Evolutionary conservation across 306 rosid genomes (phyloP), one percentile per base, ranked within the genome.

Genomic region (Vicia villosa): DNA sequence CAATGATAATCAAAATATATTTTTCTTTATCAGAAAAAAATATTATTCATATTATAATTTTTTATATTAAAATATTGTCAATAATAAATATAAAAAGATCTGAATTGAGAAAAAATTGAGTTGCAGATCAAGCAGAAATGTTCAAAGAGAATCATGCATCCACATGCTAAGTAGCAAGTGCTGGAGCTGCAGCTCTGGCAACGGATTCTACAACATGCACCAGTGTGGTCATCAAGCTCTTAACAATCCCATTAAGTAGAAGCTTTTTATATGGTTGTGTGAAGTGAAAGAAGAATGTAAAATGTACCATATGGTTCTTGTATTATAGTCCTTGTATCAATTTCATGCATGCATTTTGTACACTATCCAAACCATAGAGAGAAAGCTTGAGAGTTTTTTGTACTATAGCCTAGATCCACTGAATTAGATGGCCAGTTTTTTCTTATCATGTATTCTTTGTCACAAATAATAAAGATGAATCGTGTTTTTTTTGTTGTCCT

Each of bases 71-170:
- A 8, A 54, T 22, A 54, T 22, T 54, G 32, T 54, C 9, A 54
- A 19, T 20, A 20, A 10, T 7, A 24, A 24, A 24, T 19, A 1
- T n/a, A 45, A 3, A 47, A 15, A 7, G 9, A 7, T n/a, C 1
- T 7, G 0, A 16, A 3, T 16, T 0, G n/a, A 20, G 1, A 0
- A 22, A 54, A 51, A 13, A 54, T 21, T 58, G 77, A 69, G 5
- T 34, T 82, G 79, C 86, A 93, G 98, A 77, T 85, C 97, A 45
- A 88, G 58, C 83, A 86, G 86, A 84, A 86, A 86, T 32, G 69
- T 88, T 74, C 89, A 89, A 36, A 90, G 80, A 80, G 91, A 93
- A 63, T 96, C 98, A 63, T 85, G 91, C 76, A 66, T 90, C 66
- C 77, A 56, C 58, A 78, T 83, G 74, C 56, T 76, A 80, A 83